Percentiles rank a stretch among this genome's conserved stretches.
Evolutionary conservation across 73 alveolate genomes (phyloP).

Genomic region (Blepharisma japonicum): DNA sequence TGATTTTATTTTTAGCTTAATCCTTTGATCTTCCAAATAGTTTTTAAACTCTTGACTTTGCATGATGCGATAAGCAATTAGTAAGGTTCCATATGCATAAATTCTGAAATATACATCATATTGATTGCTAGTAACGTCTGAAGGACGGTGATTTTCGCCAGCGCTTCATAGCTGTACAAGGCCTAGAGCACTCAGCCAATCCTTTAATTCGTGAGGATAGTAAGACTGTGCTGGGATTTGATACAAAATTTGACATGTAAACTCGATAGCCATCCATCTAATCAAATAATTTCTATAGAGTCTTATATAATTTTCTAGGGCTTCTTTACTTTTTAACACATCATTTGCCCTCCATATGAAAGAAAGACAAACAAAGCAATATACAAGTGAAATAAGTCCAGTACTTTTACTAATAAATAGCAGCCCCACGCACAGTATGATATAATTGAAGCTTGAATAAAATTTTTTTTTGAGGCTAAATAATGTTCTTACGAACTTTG

Average conservation of each 20-base stretch:
- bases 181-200: slow-evolving; percentile 17
- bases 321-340: background rate
- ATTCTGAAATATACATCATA: background rate
- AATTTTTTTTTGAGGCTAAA: background rate
- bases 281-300: background rate
- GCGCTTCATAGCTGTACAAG: slow-evolving; percentile 19
- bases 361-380: slow-evolving; percentile 8
- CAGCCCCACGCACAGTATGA: background rate
- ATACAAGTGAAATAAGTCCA: slow-evolving; percentile 24
- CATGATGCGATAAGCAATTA: slow-evolving; percentile 5
- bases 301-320: background rate
- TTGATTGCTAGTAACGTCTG: background rate
- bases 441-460: background rate
- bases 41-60: background rate
- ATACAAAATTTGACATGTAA: background rate
- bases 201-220: background rate
- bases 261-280: background rate
- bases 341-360: slow-evolving; percentile 17
- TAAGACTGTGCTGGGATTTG: background rate
- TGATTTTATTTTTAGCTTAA: background rate
- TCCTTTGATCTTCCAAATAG: background rate
- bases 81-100: background rate
- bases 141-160: background rate
- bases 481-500: no score
- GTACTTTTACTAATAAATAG: background rate